Evolutionary conservation across 2,329 filamentous ascomycete genomes (phyloP).

Genomic region (Madurella mycetomatis): DNA sequence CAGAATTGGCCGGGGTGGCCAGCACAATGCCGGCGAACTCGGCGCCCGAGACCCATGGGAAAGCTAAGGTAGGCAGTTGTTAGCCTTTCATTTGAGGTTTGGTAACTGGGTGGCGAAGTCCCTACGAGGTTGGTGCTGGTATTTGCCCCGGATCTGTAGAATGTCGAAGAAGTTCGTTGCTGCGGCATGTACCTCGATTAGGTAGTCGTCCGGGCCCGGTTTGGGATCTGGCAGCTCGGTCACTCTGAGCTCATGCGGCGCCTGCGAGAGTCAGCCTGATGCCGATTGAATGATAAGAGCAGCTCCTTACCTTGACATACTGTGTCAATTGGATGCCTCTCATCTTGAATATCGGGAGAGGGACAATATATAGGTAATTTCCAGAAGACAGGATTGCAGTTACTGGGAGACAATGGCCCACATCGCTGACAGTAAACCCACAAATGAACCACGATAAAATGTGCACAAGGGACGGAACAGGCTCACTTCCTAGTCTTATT

Average conservation of each 20-base stretch:
- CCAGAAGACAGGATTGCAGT: not conserved
- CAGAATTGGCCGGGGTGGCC: constrained; percentile 52
- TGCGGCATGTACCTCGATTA: constrained; percentile 79
- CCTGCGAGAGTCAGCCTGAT: constrained; percentile 42
- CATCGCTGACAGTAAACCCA: too few relatives aligned
- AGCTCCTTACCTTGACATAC: constrained; percentile 32
- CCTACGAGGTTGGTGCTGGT: constrained; percentile 69
- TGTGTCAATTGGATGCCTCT: constrained; percentile 33
- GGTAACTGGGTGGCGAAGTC: not conserved
- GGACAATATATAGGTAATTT: not conserved
- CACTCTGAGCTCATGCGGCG: constrained; percentile 73
- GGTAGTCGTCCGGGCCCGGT: constrained; percentile 70
- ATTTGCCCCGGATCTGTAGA: constrained; percentile 91
- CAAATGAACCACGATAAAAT: too few relatives aligned
- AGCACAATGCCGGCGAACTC: constrained; percentile 82
- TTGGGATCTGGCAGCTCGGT: constrained; percentile 68
- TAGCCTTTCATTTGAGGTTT: not conserved
- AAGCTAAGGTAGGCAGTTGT: constrained; percentile 40
- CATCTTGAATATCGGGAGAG: constrained; percentile 25
- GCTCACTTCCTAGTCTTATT: not conserved
- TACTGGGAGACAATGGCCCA: too few relatives aligned
- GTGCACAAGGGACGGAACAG: too few relatives aligned
- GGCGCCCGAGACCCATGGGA: constrained; percentile 81
- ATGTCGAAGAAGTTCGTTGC: constrained; percentile 98
- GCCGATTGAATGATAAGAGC: not conserved